Evolutionary conservation across 2,329 filamentous ascomycete species (phyloP).

Genomic region (Atkinsonella hypoxylon): DNA sequence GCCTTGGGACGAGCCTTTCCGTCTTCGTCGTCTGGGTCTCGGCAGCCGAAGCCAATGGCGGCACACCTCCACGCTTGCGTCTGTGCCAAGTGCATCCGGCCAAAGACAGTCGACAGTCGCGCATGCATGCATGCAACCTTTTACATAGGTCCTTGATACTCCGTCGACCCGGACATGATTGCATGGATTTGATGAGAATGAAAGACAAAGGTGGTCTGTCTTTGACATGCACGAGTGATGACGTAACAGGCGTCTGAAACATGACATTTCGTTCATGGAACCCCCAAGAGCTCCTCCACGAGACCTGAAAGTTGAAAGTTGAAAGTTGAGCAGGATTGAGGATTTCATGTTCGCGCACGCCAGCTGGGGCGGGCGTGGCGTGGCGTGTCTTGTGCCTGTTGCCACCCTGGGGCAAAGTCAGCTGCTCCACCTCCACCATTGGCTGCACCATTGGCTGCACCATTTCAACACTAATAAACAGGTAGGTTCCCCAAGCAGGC

Average conservation of each 20-base stretch:
- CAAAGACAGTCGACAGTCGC: not conserved
- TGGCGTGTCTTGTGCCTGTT: constrained; percentile 5
- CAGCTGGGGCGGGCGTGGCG: constrained; percentile 11
- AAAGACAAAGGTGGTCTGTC: too few species aligned
- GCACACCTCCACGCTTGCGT: not conserved
- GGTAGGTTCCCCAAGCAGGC: not conserved
- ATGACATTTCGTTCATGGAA: not conserved
- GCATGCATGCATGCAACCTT: too few species aligned
- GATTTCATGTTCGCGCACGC: not conserved
- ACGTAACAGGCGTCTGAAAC: too few species aligned
- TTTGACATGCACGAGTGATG: too few species aligned
- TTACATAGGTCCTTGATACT: too few species aligned
- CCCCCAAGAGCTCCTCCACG: not conserved
- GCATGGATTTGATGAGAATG: too few species aligned
- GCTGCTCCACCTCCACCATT: constrained; percentile 18
- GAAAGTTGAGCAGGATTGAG: not conserved
- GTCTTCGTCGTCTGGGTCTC: not conserved
- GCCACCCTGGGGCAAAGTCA: constrained; percentile 15
- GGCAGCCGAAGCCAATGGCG: not conserved
- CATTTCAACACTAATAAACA: not conserved
- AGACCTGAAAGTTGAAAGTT: too few species aligned
- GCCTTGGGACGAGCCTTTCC: not conserved
- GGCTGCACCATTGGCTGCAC: not conserved
- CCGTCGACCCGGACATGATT: too few species aligned
- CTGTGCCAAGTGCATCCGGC: not conserved